These are phyloP conservation scores for Chaetomium cochliodes DNA, from an alignment of 495 filamentous ascomycete species.

Conservation along the genomic window DNA sequence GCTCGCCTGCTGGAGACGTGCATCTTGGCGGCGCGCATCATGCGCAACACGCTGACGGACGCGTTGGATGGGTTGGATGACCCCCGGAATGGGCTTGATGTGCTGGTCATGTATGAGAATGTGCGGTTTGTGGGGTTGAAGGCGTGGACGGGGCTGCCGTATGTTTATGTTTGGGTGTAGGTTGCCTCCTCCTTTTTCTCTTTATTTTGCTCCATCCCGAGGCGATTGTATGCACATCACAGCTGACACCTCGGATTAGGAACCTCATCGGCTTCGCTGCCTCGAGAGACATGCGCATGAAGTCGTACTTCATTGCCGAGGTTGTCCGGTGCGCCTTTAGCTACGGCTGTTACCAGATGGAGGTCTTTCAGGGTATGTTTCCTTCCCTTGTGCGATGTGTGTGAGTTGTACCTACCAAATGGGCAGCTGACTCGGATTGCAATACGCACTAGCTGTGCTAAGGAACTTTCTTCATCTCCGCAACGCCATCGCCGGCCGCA, in stretches of 20 bases:
- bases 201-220: no score
- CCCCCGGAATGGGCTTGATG: not conserved
- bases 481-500: not conserved
- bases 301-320: not conserved
- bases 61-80: slow-evolving; percentile 1
- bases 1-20: slow-evolving; percentile 1
- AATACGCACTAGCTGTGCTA: not conserved
- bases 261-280: slow-evolving; percentile 8
- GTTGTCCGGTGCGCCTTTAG: slow-evolving; percentile 8
- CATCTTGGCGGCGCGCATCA: slow-evolving; percentile 1
- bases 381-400: not conserved
- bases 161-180: slow-evolving; percentile 9
- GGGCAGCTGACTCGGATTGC: not conserved
- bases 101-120: not conserved
- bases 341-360: slow-evolving; percentile 13
- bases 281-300: not conserved
- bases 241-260: not conserved
- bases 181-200: not conserved
- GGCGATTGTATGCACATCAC: no score
- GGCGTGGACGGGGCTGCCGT: slow-evolving; percentile 11
- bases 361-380: slow-evolving; percentile 3
- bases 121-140: slow-evolving; percentile 1
- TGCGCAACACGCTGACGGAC: not conserved
- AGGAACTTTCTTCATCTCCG: slow-evolving; percentile 9
- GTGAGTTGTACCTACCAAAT: no score